Conservation (phyloP, 1,139 yeast genomes). For the Wickerhamomyces sp. region DNA sequence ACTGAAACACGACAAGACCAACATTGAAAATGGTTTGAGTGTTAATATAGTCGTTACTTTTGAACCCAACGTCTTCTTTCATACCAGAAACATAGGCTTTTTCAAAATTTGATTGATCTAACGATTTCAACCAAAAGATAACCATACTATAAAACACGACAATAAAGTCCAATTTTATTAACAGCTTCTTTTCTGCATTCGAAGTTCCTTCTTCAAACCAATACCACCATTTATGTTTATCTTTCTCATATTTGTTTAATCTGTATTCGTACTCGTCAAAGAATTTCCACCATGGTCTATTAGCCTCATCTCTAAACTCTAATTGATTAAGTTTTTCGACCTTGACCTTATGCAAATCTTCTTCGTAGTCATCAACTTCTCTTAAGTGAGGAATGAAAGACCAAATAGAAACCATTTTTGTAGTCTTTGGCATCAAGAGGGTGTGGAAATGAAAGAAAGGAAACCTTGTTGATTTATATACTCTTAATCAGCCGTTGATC, state of each 20-base stretch:
- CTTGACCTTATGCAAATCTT: neutral
- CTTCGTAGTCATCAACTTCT: slow-evolving; percentile 2
- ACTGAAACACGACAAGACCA: slow-evolving; percentile 55
- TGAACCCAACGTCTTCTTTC: slow-evolving; percentile 51
- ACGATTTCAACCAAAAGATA: slow-evolving; percentile 68
- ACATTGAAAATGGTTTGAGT: slow-evolving; percentile 55
- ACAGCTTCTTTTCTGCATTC: slow-evolving; percentile 45
- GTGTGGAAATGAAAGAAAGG: no score
- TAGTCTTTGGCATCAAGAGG: neutral
- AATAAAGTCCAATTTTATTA: slow-evolving; percentile 57
- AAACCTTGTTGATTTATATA: no score
- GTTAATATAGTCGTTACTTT: slow-evolving; percentile 59
- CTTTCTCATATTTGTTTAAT: slow-evolving; percentile 48
- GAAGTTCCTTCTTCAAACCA: slow-evolving; percentile 62
- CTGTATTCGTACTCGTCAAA: slow-evolving; percentile 64
- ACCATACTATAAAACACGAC: slow-evolving; percentile 56
- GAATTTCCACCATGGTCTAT: slow-evolving; percentile 58
- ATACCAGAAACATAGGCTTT: slow-evolving; percentile 66
- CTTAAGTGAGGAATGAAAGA: slow-evolving; percentile 1
- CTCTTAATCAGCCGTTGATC: no score
- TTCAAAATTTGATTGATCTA: slow-evolving; percentile 53
- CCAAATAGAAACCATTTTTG: slow-evolving; percentile 1
- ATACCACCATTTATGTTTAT: slow-evolving; percentile 54
- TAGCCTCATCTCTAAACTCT: slow-evolving; percentile 43
- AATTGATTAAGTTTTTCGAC: slow-evolving; percentile 1